Conservation (phyloP, 2,329 filamentous ascomycete species). For the Calonectria pseudoturangicola region DNA sequence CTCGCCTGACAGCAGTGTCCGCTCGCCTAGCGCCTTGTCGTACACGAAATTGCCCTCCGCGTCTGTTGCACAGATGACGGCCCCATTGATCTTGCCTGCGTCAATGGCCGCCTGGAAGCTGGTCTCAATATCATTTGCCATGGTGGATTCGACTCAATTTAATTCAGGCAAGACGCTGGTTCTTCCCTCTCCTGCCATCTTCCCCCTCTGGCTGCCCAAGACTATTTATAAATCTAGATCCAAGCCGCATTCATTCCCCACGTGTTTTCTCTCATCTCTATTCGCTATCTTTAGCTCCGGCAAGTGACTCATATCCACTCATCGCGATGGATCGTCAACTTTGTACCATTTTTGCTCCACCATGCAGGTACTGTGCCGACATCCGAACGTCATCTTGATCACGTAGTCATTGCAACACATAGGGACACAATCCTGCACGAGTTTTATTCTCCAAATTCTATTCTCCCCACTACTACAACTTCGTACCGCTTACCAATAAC, state of each 20-base stretch:
- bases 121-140: constrained; percentile 60
- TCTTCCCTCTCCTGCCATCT: background rate
- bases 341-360: background rate
- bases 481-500: background rate
- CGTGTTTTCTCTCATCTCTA: background rate
- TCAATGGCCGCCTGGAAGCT: constrained; percentile 63
- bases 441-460: background rate
- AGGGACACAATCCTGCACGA: background rate
- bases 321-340: constrained; percentile 1
- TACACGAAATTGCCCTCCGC: constrained; percentile 62
- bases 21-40: constrained; percentile 62
- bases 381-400: background rate
- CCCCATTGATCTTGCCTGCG: constrained; percentile 65
- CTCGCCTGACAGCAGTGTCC: constrained; percentile 64
- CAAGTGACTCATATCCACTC: constrained; percentile 23
- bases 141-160: constrained; percentile 18
- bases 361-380: background rate
- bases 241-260: background rate
- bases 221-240: background rate
- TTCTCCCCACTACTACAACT: background rate
- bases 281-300: background rate
- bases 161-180: background rate
- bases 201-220: background rate
- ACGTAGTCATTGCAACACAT: background rate
- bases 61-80: constrained; percentile 64